Base-by-base conservation (phyloP, 257 asterid species). In the Penstemon davidsonii region DNA sequence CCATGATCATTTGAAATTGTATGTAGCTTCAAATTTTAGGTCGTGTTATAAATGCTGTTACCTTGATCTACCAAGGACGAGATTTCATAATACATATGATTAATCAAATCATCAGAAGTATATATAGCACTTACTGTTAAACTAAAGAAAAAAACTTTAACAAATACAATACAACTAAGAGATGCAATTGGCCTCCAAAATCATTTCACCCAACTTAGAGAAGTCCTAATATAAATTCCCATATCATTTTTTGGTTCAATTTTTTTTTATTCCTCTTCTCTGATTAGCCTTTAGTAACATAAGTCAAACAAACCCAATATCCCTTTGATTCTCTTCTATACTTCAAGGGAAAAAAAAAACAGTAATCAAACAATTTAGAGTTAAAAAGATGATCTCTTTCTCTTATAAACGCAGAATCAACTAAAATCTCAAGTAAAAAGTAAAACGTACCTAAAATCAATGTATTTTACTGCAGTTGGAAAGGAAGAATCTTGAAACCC, bases 371-470 rank as follows among this genome's bases (percentile, higher is more conserved):
- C 60, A n/a, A 49, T 51, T 53, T 66, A 55, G 39, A 5, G 13
- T 45, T 11, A 43, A 4, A 42, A 60, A 52, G 44, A 1, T 11
- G 33, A 25, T 47, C 49, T 41, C 33, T 53, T 55, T 51, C 43
- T 46, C 3, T 6, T 5, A 19, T 69, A 10, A 51, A 70, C 60
- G 42, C 53, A 19, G 44, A 51, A 13, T 55, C 40, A 51, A 33
- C 40, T 37, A 67, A 50, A 41, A 3, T 10, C 18, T 10, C 4
- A 2, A 54, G 46, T 2, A 56, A 62, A 50, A 44, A 46, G 0
- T 9, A 55, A 13, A 70, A 45, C 56, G 60, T 61, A 80, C 75
- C 76, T 59, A 76, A 61, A 69, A 60, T 40, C 61, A 0, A 43
- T 25, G 55, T 39, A 51, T 55, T 25, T 25, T 25, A 25, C 74